A percentile compares a stretch with the other conserved stretches of the same genome.
These are phyloP conservation scores for Aspergillus cejpii DNA, from an alignment of 2,329 filamentous ascomycete genomes.

Conservation along the genomic window DNA sequence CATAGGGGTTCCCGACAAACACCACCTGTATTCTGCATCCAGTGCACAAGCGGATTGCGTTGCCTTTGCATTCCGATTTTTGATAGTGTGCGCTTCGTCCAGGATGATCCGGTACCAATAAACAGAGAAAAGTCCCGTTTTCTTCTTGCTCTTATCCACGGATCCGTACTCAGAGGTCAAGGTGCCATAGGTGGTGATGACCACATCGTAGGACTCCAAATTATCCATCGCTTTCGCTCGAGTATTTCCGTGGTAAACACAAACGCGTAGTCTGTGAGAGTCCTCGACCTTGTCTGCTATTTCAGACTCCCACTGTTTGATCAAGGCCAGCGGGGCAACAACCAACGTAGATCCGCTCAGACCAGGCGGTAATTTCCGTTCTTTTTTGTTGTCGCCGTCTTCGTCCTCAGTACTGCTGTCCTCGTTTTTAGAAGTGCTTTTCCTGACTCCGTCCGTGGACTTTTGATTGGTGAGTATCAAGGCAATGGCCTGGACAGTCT, in stretches of 20 bases:
- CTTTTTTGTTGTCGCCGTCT: constrained; percentile 31
- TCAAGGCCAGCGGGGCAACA: constrained; percentile 84
- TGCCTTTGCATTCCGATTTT: constrained; percentile 93
- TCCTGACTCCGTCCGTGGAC: constrained; percentile 44
- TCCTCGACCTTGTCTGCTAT: constrained; percentile 72
- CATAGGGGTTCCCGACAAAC: constrained; percentile 91
- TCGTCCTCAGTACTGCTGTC: constrained; percentile 45
- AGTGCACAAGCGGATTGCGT: constrained; percentile 87
- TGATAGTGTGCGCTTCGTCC: constrained; percentile 96
- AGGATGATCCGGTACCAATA: constrained; percentile 94
- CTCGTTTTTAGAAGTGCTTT: constrained; percentile 37
- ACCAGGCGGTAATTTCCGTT: constrained; percentile 62
- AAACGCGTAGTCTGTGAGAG: constrained; percentile 67
- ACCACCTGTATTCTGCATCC: constrained; percentile 85
- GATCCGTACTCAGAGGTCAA: constrained; percentile 81
- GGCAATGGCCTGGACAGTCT: constrained; percentile 89
- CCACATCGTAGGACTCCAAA: constrained; percentile 80
- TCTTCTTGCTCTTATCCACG: constrained; percentile 56
- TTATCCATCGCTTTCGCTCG: constrained; percentile 72
- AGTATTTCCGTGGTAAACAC: constrained; percentile 83
- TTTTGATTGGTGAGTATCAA: constrained; percentile 78
- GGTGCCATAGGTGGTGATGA: constrained; percentile 95
- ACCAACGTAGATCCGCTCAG: constrained; percentile 78
- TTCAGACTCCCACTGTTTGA: constrained; percentile 95
- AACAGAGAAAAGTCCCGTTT: constrained; percentile 80